phyloP scores from a whole-genome alignment of 2,329 filamentous ascomycete genomes.

The Epichloe festucae region DNA sequence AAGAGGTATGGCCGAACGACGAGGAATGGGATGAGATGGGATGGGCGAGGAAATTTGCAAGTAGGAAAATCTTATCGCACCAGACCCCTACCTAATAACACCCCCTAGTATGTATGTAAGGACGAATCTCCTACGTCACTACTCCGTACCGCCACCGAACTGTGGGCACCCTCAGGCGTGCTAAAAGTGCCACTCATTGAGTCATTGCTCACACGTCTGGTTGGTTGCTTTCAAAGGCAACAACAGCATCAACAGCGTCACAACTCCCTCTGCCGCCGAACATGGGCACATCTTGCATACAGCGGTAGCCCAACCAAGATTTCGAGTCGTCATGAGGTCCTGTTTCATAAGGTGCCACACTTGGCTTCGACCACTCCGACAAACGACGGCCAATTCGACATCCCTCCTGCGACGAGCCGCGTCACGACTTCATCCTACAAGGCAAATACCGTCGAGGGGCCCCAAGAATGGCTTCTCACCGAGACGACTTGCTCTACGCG shows the following conservation, averaged over 20 bases:
- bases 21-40: not conserved
- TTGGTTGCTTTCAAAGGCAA: not conserved
- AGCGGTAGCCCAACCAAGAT: conserved; percentile 1
- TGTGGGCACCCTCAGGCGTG: too few species aligned
- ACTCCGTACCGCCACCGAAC: not conserved
- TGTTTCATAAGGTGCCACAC: conserved; percentile 29
- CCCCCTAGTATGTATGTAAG: not conserved
- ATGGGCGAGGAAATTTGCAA: not conserved
- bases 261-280: conserved; percentile 1
- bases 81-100: too few species aligned
- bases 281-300: conserved; percentile 8
- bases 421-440: conserved; percentile 15
- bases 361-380: conserved; percentile 26
- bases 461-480: conserved; percentile 4
- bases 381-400: conserved; percentile 13
- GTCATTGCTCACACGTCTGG: not conserved
- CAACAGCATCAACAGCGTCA: not conserved
- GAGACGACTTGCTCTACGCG: conserved; percentile 22
- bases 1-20: not conserved
- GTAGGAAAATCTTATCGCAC: conserved; percentile 1
- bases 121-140: conserved; percentile 10
- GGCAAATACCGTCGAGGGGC: conserved; percentile 14
- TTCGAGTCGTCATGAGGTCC: conserved; percentile 31
- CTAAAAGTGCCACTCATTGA: not conserved
- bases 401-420: conserved; percentile 11